phyloP scores from a whole-genome alignment of 1,284 basidiomycete species.

The Ustilago cynodontis region DNA sequence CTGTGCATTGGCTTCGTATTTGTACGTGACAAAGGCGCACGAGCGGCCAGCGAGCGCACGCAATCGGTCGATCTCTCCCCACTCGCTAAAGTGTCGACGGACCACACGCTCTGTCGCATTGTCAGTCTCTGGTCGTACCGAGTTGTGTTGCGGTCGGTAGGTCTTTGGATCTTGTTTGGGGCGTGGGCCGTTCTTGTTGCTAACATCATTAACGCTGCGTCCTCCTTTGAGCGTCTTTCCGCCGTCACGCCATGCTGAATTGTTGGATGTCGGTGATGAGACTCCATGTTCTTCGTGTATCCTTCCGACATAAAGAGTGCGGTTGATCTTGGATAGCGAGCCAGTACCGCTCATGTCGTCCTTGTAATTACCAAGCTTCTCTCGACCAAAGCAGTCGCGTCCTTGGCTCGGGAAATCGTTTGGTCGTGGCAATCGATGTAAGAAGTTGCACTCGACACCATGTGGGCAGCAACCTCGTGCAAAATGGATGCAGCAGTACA shows the following conservation, averaged over 20 bases:
- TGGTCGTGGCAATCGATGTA: slow-evolving; percentile 80
- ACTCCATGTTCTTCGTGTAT: slow-evolving; percentile 73
- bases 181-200: slow-evolving; percentile 25
- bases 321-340: slow-evolving; percentile 90
- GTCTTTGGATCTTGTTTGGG: slow-evolving; percentile 36
- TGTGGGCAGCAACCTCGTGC: slow-evolving; percentile 96
- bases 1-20: slow-evolving; percentile 84
- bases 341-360: slow-evolving; percentile 99
- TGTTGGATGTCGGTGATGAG: slow-evolving; percentile 37
- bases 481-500: slow-evolving; percentile 95
- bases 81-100: slow-evolving; percentile 87
- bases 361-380: slow-evolving; percentile 96
- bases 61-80: slow-evolving; percentile 94
- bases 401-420: slow-evolving; percentile 85
- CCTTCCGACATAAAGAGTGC: slow-evolving; percentile 93
- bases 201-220: slow-evolving; percentile 40
- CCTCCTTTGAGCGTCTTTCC: slow-evolving; percentile 59
- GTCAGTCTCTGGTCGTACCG: slow-evolving; percentile 44
- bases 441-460: slow-evolving; percentile 93
- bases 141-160: slow-evolving; percentile 53
- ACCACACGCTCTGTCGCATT: slow-evolving; percentile 62
- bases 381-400: slow-evolving; percentile 94
- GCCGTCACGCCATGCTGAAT: slow-evolving; percentile 56
- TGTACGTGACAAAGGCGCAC: slow-evolving; percentile 97
- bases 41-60: slow-evolving; percentile 92